Conservation (phyloP, 208 protist species). For the Trypanosoma boissoni region DNA sequence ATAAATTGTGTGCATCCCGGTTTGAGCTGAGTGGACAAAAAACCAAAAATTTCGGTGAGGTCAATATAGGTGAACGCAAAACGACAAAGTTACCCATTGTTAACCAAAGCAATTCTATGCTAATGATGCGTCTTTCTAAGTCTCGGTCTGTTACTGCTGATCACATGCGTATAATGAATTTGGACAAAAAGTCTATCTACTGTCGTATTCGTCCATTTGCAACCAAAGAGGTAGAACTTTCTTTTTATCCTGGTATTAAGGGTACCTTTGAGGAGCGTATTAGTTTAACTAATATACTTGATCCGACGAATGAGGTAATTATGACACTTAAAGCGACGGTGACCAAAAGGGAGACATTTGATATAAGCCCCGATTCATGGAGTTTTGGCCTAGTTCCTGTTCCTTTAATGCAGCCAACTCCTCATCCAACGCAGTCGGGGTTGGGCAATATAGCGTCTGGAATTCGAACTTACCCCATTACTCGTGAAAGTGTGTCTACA, state of each 20-base stretch:
- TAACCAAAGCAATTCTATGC: slow-evolving; percentile 73
- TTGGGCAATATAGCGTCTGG: background rate
- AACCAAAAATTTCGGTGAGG: slow-evolving; percentile 87
- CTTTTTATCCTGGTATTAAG: slow-evolving; percentile 81
- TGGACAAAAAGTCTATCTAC: slow-evolving; percentile 63
- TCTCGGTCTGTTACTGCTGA: slow-evolving; percentile 81
- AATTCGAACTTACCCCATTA: background rate
- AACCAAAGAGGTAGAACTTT: slow-evolving; percentile 77
- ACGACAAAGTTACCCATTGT: slow-evolving; percentile 75
- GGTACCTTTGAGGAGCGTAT: slow-evolving; percentile 79
- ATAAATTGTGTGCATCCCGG: slow-evolving; percentile 56
- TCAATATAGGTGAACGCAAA: slow-evolving; percentile 83
- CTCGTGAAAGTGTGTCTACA: slow-evolving; percentile 1
- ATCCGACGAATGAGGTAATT: slow-evolving; percentile 55
- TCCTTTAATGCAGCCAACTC: slow-evolving; percentile 27
- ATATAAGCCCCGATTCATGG: slow-evolving; percentile 81
- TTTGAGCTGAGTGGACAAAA: slow-evolving; percentile 81
- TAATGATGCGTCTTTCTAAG: slow-evolving; percentile 69
- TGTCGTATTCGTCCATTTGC: slow-evolving; percentile 72
- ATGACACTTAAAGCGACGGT: slow-evolving; percentile 81
- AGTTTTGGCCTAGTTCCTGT: slow-evolving; percentile 66
- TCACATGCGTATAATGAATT: slow-evolving; percentile 80
- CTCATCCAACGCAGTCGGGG: background rate
- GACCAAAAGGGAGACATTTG: slow-evolving; percentile 86
- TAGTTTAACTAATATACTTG: slow-evolving; percentile 63